These are phyloP conservation scores for Russula brevipes DNA, from an alignment of 768 basidiomycete species.

Conservation along the genomic window DNA sequence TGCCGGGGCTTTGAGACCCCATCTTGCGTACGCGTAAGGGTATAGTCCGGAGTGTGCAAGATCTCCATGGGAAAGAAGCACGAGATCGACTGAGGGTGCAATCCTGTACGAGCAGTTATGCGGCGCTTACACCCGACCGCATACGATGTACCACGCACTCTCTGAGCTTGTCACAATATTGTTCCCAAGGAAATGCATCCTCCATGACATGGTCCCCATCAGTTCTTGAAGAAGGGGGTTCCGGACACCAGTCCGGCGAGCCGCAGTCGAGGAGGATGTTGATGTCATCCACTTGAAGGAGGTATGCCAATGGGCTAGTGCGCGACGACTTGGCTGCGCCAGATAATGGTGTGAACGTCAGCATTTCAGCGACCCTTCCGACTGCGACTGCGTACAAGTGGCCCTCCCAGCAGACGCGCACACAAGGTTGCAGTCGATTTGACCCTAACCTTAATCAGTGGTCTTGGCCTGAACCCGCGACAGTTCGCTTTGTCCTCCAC, in stretches of 20 bases:
- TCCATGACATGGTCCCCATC: constrained; percentile 33
- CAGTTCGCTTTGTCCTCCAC: neutral
- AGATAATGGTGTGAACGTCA: constrained; percentile 89
- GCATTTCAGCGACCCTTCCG: constrained; percentile 49
- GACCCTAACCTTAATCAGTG: constrained; percentile 95
- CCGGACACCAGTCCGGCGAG: constrained; percentile 79
- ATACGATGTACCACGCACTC: constrained; percentile 46
- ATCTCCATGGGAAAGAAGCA: constrained; percentile 92
- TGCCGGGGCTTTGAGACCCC: constrained; percentile 84
- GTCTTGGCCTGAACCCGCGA: constrained; percentile 41
- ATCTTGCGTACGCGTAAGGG: constrained; percentile 83
- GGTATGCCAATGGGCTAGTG: constrained; percentile 68
- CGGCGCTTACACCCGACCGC: neutral
- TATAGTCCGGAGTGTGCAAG: constrained; percentile 87
- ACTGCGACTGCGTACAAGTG: neutral
- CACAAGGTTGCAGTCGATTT: constrained; percentile 28
- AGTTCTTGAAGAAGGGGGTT: constrained; percentile 33
- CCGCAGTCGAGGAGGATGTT: constrained; percentile 93
- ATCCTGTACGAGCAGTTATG: constrained; percentile 41
- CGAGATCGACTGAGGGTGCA: constrained; percentile 80
- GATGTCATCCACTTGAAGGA: constrained; percentile 92
- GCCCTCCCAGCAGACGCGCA: neutral
- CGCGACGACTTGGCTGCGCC: constrained; percentile 68
- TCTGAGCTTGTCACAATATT: constrained; percentile 61
- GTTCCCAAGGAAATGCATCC: constrained; percentile 46